phyloP scores from a whole-genome alignment of 2,329 filamentous ascomycete species.

The Monilinia fructigena region DNA sequence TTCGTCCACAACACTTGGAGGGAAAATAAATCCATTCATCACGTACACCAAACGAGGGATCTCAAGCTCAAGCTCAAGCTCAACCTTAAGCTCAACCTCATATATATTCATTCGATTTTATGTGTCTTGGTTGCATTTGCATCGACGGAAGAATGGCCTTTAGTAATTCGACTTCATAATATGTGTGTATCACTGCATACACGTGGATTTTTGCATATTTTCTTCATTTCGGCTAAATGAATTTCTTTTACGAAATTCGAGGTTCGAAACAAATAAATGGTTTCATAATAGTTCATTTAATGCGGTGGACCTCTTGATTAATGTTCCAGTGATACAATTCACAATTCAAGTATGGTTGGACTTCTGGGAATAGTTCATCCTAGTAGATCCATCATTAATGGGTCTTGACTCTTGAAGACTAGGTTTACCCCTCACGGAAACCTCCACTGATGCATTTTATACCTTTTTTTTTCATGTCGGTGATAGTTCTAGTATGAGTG shows the following conservation, averaged over 20 bases:
- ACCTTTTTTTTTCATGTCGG: neutral
- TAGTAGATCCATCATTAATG: conserved; percentile 1
- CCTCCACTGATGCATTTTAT: conserved; percentile 11
- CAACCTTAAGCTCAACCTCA: neutral
- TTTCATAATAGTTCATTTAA: conserved; percentile 12
- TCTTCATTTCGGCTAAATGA: conserved; percentile 3
- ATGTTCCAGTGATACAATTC: conserved; percentile 6
- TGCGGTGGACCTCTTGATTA: conserved; percentile 14
- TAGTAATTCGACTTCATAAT: neutral
- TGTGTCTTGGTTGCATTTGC: conserved; percentile 5
- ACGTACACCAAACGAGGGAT: neutral
- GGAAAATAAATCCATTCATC: neutral
- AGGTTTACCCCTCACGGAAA: conserved; percentile 15
- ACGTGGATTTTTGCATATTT: conserved; percentile 4
- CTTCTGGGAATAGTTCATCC: neutral
- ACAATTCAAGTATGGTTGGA: neutral
- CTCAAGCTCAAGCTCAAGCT: no score
- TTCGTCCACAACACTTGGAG: neutral
- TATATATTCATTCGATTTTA: neutral
- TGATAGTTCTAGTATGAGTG: neutral
- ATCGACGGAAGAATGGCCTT: neutral
- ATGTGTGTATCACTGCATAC: neutral
- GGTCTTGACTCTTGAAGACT: neutral
- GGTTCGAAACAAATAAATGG: no score
- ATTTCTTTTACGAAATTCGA: neutral